Percentiles rank a stretch among this genome's conserved stretches.
Evolutionary conservation across 768 basidiomycete genomes (phyloP).

Genomic region (Naganishia kalamii): DNA sequence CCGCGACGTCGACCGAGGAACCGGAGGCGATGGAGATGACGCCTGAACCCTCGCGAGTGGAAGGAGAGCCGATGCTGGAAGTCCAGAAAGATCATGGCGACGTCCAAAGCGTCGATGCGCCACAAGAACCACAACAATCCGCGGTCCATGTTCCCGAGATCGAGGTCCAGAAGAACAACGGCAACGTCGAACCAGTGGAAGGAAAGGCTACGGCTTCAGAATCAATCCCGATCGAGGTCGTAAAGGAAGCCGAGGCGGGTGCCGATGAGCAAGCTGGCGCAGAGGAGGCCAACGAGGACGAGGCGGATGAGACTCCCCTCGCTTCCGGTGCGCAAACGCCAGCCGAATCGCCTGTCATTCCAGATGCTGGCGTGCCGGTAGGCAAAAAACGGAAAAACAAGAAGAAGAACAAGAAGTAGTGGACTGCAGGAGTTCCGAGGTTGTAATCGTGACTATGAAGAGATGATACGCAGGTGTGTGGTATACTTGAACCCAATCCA

Average conservation of each 20-base stretch:
- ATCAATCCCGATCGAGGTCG: not conserved
- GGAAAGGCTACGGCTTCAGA: not conserved
- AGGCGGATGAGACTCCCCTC: not conserved
- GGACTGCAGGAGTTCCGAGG: not conserved
- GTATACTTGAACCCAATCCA: too few species aligned
- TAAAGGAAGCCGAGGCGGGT: not conserved
- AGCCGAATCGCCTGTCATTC: not conserved
- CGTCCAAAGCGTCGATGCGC: not conserved
- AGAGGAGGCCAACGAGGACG: not conserved
- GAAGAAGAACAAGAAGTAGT: slow-evolving; percentile 16
- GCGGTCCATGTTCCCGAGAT: too few species aligned
- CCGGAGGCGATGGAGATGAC: not conserved
- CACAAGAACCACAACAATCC: too few species aligned
- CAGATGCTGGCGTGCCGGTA: not conserved
- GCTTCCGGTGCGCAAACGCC: slow-evolving; percentile 1
- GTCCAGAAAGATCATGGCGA: slow-evolving; percentile 9
- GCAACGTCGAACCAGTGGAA: too few species aligned
- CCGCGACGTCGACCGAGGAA: not conserved
- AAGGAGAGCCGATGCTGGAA: not conserved
- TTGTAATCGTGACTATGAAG: too few species aligned
- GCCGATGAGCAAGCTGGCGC: not conserved
- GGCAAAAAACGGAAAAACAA: slow-evolving; percentile 13
- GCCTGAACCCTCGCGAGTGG: too few species aligned
- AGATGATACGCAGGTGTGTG: too few species aligned
- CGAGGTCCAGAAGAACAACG: too few species aligned